Base-by-base conservation (phyloP, 805 yeast genomes). In the Yamadazyma phyllophila region DNA sequence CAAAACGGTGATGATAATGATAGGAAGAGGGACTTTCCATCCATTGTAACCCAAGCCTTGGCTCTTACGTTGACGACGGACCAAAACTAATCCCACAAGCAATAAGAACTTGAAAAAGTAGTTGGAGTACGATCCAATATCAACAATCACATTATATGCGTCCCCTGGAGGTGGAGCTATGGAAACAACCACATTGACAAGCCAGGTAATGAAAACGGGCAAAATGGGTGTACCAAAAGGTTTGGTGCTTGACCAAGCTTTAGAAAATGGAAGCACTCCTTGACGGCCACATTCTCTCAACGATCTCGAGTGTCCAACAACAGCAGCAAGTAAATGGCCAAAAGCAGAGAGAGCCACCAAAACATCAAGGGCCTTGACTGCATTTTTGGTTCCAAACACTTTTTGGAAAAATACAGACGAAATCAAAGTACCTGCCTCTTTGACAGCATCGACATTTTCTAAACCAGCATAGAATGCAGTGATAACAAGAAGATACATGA, bases 101-200 rank as follows among this genome's bases (percentile, higher is more conserved):
- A 61, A 51, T 17, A 61, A 45, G 36, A 58, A 45, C 37, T 56
- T 62, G 58, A 63, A 63, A 37, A 63, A 53, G 49, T 62, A 60
- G n/a, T 54, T 47, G 4, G 60, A 50, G 49, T 62, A 63, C 2
- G 67, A 59, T 7, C 66, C 65, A 47, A 63, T 45, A 47, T 63
- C 67, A 35, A 62, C 63, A 10, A 63, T 56, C 31, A 62, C 62
- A 49, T 62, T 62, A 49, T 62, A 63, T 6, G 68, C 68, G 48
- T 62, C 66, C 20, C 68, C 68, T 8, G 68, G 62, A 7, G 68
- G 68, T 16, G 68, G 68, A 26, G 68, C 67, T 29, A 63, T 47
- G 37, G 58, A 48, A 5, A 63, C 58, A 27, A 63, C 53, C 12
- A 62, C 29, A 46, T 62, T 63, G 30, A 63, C 54, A 26, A 60